Percentiles rank a stretch among this genome's conserved stretches.
Evolutionary conservation across 208 protist species (phyloP).

Genomic region (Crithidia mellificae): DNA sequence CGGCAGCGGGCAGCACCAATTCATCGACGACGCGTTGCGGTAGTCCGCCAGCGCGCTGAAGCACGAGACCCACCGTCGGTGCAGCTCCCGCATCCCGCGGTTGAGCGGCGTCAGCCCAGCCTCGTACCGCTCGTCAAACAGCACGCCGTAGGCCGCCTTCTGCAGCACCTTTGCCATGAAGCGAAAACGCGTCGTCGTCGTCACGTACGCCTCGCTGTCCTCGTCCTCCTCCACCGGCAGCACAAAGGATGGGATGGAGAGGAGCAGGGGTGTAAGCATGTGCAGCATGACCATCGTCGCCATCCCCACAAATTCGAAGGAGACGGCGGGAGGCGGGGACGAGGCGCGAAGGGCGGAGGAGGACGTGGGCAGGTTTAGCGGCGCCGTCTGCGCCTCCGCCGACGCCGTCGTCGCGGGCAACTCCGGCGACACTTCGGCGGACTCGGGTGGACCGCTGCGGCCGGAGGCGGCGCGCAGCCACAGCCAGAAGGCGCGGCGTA

Average conservation of each 20-base stretch:
- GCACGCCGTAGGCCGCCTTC: conserved; percentile 43
- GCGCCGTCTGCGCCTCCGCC: background rate
- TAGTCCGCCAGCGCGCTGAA: conserved; percentile 37
- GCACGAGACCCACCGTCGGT: conserved; percentile 36
- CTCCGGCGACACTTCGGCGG: conserved; percentile 16
- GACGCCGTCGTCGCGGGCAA: conserved; percentile 1
- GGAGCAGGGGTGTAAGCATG: conserved; percentile 39
- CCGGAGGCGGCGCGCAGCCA: conserved; percentile 32
- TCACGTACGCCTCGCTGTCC: conserved; percentile 21
- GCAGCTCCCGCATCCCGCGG: conserved; percentile 33
- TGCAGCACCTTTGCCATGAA: conserved; percentile 40
- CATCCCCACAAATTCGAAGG: conserved; percentile 44
- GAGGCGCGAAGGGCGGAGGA: background rate
- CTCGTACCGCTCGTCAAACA: conserved; percentile 34
- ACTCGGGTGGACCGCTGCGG: conserved; percentile 23
- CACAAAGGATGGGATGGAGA: conserved; percentile 31
- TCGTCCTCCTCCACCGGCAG: conserved; percentile 36
- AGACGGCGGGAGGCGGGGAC: background rate
- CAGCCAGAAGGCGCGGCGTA: conserved; percentile 36
- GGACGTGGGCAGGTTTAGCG: background rate
- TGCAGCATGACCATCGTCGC: conserved; percentile 36
- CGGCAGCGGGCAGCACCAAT: conserved; percentile 22
- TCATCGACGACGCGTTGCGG: conserved; percentile 22
- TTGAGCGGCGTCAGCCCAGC: conserved; percentile 31
- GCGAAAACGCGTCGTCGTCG: conserved; percentile 30